Evolutionary conservation across 1,139 yeast genomes (phyloP).

Genomic region (Kazachstania sp.): DNA sequence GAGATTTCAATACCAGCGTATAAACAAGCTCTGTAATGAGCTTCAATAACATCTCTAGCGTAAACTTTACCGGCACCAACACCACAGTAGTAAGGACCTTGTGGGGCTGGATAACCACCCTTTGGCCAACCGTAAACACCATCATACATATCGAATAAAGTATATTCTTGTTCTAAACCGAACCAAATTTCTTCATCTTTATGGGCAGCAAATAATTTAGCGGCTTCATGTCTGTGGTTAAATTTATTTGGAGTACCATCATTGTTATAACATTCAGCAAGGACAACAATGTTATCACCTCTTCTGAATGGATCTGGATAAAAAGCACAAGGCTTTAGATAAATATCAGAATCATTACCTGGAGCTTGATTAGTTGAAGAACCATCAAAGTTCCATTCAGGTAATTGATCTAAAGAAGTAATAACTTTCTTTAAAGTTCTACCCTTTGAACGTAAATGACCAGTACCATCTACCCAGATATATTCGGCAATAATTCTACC

Average conservation of each 20-base stretch:
- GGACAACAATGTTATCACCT: constrained; percentile 92
- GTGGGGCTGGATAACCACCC: constrained; percentile 99
- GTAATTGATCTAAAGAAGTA: constrained; percentile 70
- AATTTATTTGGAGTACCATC: constrained; percentile 98
- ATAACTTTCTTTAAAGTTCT: constrained; percentile 71
- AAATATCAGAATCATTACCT: constrained; percentile 92
- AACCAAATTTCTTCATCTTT: constrained; percentile 84
- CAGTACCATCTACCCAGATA: constrained; percentile 95
- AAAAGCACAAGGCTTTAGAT: constrained; percentile 86
- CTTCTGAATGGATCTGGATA: constrained; percentile 96
- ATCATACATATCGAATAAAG: constrained; percentile 85
- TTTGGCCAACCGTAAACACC: constrained; percentile 97
- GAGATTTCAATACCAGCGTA: constrained; percentile 83
- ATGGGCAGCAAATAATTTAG: constrained; percentile 92
- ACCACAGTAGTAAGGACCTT: constrained; percentile 99
- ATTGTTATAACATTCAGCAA: constrained; percentile 96
- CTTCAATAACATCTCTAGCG: constrained; percentile 97
- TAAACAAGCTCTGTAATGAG: constrained; percentile 97
- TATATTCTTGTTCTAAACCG: constrained; percentile 98
- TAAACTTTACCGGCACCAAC: constrained; percentile 98
- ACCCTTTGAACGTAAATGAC: constrained; percentile 89
- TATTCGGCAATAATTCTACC: constrained; percentile 91
- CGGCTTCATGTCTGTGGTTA: constrained; percentile 97
- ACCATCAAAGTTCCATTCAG: constrained; percentile 99
- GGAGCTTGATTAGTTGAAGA: constrained; percentile 98